Evolutionary conservation across 176 grass and related monocot species (phyloP), one percentile per base, ranked within the genome.

Genomic region (Phragmites australis): DNA sequence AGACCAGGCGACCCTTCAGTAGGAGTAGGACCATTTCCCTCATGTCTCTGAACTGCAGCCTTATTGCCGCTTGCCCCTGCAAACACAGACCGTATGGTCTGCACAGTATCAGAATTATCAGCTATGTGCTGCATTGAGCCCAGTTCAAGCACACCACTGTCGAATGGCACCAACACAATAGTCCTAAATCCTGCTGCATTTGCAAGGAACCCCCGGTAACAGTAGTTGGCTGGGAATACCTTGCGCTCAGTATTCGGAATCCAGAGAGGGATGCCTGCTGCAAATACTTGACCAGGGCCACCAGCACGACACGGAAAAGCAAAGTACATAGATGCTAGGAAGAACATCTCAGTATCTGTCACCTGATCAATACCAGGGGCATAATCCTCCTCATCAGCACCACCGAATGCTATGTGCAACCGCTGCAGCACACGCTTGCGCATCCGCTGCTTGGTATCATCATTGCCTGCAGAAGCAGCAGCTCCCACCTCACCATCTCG

Each of bases 251-350:
- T 67, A 42, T 88, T 84, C 0, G 93, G 88, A 55, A 99, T 73
- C 96, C 96, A 99, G 26, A 99, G 79, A 23, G 93, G 96, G 48
- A 86, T 85, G 2, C 86, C 88, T 49, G 85, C 67, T 39, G 90
- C 93, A 43, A 95, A 92, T 65, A 81, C 90, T 65, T 76, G 86
- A 15, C 96, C 96, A 10, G 96, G 96, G 46, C 87, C 96, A 86
- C 96, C 92, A 3, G 85, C 84, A 61, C 81, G 75, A 8, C 67
- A 86, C 1, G 96, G 87, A 75, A 99, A 98, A 52, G 86, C 89
- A 71, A 99, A 99, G 90, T 95, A 99, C 96, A 99, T 99, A 27
- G 96, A 99, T 11, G 88, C 81, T 13, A 98, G 81, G 60, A 94
- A 98, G 82, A 98, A 94, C 92, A 98, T 91, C 57, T 98, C 96